Evolutionary conservation across 2,329 filamentous ascomycete species (phyloP).

Genomic region (Aurifilum marmelostoma): DNA sequence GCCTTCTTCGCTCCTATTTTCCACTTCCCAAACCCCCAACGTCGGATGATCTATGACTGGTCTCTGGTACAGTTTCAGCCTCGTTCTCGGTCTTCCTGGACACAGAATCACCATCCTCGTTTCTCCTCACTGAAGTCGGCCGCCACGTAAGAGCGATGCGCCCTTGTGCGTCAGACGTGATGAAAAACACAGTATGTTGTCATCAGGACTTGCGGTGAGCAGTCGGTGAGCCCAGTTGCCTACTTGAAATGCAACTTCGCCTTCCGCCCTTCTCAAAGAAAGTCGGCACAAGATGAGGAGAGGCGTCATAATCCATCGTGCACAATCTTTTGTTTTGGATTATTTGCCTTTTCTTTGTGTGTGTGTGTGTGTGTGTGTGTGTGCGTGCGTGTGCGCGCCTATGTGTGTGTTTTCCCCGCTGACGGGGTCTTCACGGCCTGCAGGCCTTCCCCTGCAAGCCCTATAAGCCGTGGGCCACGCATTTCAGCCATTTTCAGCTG

Average conservation of each 20-base stretch:
- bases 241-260: neutral
- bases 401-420: too few species aligned
- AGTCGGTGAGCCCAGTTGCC: neutral
- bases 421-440: too few species aligned
- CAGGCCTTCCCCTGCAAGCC: neutral
- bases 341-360: neutral
- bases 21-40: neutral
- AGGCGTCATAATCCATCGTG: neutral
- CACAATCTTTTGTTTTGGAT: too few species aligned
- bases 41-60: neutral
- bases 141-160: neutral
- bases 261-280: neutral
- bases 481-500: neutral
- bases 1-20: neutral
- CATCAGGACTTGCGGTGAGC: neutral
- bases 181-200: neutral
- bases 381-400: too few species aligned
- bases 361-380: too few species aligned
- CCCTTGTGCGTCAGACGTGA: neutral
- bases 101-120: neutral
- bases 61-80: neutral
- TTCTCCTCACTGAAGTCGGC: neutral
- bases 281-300: neutral
- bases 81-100: neutral
- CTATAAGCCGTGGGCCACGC: neutral